Evolutionary conservation across 352 stramenopile species (phyloP), one percentile per base, ranked within the genome.

Genomic region (Thalassiosira pacifica): DNA sequence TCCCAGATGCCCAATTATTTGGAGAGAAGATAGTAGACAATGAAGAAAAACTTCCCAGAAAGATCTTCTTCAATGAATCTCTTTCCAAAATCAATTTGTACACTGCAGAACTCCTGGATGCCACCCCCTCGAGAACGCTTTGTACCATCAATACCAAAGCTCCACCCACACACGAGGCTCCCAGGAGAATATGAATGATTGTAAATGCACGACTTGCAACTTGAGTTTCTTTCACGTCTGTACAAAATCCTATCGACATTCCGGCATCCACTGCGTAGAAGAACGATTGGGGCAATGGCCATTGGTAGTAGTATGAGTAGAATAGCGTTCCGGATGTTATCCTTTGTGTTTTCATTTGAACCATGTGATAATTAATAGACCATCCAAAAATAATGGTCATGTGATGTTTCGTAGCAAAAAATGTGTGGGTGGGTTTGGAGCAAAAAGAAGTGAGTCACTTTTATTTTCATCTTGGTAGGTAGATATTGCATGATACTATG

Each of bases 191-290:
- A 48, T 88, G 90, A 2, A 92, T 19, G 22, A 93, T 84, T 0
- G 90, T 93, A 71, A 93, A 93, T 24, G 86, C 83, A 42, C 88
- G 78, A 60, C 76, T 89, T 0, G 71, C 66, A 18, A 90, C 78
- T 42, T 87, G 86, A 18, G 82, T 91, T 80, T 93, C 90, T 5
- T n/a, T 42, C 3, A 93, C 90, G 55, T 93, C 78, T 11, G 90
- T 93, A 72, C 90, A 93, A 76, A 93, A 93, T 34, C 90, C 90
- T 71, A 93, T 93, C 1, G 76, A 89, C 90, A 93, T 92, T 8
- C 90, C 90, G 18, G 90, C 87, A 86, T 93, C 90, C 0, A 93
- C 87, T 22, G 90, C 89, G 76, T 92, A 93, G 64, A 93, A 93
- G 34, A 93, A 93, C 1, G 76, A 82, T 82, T 92, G 86, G 13